Percentiles rank a stretch among this genome's conserved stretches.
These are phyloP conservation scores for Globisporangium perplexum DNA, from an alignment of 352 stramenopile species.

Conservation along the genomic window DNA sequence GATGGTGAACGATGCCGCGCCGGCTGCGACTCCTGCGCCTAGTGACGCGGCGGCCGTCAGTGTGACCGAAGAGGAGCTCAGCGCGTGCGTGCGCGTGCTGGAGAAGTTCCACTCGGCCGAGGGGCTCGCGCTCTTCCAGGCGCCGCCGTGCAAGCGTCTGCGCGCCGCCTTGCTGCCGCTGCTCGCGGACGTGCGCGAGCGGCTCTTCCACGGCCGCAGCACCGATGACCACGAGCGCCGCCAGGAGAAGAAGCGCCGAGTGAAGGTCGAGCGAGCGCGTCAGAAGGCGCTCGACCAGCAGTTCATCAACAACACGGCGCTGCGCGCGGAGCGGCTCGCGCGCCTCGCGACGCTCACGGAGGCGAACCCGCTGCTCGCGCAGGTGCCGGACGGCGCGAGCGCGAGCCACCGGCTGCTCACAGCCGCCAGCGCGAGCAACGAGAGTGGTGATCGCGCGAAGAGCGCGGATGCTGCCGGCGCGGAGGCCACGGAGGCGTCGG, in stretches of 20 bases:
- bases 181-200: constrained; percentile 47
- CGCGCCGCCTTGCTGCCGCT: constrained; percentile 59
- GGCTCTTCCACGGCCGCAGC: constrained; percentile 58
- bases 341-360: constrained; percentile 45
- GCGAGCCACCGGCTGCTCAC: constrained; percentile 11
- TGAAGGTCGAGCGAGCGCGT: constrained; percentile 59
- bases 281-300: constrained; percentile 69
- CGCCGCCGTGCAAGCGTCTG: constrained; percentile 52
- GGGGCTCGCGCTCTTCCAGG: constrained; percentile 43
- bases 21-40: too few relatives aligned
- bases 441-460: background rate
- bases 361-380: constrained; percentile 49
- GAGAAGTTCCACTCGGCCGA: constrained; percentile 41
- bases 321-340: constrained; percentile 58
- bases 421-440: constrained; percentile 1
- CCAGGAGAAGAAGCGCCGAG: constrained; percentile 60
- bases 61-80: constrained; percentile 51
- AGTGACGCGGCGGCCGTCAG: constrained; percentile 8
- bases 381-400: constrained; percentile 54
- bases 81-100: constrained; percentile 46
- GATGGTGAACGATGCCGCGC: background rate
- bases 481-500: background rate
- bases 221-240: constrained; percentile 29
- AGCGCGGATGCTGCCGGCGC: background rate
- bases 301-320: constrained; percentile 77